phyloP scores from a whole-genome alignment of 148 eudicot genomes.

The Agrostemma githago region DNA sequence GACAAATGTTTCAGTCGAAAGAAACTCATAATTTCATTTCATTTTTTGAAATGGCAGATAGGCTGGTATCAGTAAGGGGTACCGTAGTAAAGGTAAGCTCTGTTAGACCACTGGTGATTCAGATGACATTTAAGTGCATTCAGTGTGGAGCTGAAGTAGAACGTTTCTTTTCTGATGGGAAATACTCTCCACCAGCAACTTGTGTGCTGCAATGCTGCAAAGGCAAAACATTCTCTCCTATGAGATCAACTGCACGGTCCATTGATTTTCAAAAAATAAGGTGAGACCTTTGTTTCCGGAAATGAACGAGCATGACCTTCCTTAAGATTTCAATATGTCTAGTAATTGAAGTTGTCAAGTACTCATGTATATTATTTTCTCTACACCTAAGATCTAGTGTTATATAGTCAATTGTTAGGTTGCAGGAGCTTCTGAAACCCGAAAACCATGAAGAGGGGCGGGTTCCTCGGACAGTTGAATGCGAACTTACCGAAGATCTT shows the following conservation, averaged over 20 bases:
- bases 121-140: constrained; percentile 68
- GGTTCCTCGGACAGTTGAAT: constrained; percentile 96
- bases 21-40: constrained; percentile 5
- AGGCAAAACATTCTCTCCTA: constrained; percentile 70
- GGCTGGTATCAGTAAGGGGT: constrained; percentile 87
- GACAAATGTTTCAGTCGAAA: neutral
- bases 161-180: constrained; percentile 89
- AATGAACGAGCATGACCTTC: neutral
- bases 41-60: constrained; percentile 46
- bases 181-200: constrained; percentile 77
- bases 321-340: neutral
- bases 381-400: constrained; percentile 7
- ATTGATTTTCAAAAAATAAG: constrained; percentile 96
- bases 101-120: constrained; percentile 80
- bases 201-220: constrained; percentile 78
- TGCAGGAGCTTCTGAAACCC: constrained; percentile 88
- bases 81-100: constrained; percentile 92
- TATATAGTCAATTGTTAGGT: constrained; percentile 31
- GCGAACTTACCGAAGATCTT: constrained; percentile 91
- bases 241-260: constrained; percentile 62
- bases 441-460: constrained; percentile 99
- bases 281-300: constrained; percentile 28
- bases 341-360: neutral
- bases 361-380: neutral
- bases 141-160: constrained; percentile 71